These are phyloP conservation scores for Buddleja alternifolia DNA, from an alignment of 257 asterid species.

Conservation along the genomic window DNA sequence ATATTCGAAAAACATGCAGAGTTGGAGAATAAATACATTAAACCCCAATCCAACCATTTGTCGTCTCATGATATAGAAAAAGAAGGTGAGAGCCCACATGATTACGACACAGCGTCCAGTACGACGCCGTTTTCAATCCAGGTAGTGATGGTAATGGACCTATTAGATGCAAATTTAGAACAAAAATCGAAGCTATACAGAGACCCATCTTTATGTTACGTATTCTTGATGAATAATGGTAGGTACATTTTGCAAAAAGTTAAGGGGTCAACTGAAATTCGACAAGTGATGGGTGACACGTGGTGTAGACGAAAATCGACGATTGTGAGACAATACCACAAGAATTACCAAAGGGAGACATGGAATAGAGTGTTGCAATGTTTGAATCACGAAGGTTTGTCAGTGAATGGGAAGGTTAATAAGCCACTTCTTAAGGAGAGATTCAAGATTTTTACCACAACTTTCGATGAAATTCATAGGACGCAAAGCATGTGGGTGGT, in stretches of 20 bases:
- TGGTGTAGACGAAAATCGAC: constrained; percentile 88
- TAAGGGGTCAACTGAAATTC: constrained; percentile 64
- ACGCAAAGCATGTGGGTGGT: constrained; percentile 81
- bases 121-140: constrained; percentile 55
- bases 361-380: constrained; percentile 71
- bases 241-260: constrained; percentile 78
- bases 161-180: constrained; percentile 58
- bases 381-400: constrained; percentile 66
- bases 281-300: constrained; percentile 70
- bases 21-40: constrained; percentile 22
- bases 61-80: constrained; percentile 29
- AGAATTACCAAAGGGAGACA: constrained; percentile 81
- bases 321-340: constrained; percentile 73
- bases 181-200: constrained; percentile 58
- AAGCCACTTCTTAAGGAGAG: constrained; percentile 68
- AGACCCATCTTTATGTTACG: constrained; percentile 59
- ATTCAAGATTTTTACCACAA: constrained; percentile 60
- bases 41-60: not conserved
- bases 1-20: constrained; percentile 45
- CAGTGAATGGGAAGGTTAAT: constrained; percentile 52
- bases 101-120: constrained; percentile 30
- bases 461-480: constrained; percentile 70
- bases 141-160: constrained; percentile 62
- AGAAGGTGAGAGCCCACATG: constrained; percentile 49
- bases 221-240: constrained; percentile 89